Evolutionary conservation across 257 asterid genomes (phyloP).

Genomic region (Jaltomata sinuosa): DNA sequence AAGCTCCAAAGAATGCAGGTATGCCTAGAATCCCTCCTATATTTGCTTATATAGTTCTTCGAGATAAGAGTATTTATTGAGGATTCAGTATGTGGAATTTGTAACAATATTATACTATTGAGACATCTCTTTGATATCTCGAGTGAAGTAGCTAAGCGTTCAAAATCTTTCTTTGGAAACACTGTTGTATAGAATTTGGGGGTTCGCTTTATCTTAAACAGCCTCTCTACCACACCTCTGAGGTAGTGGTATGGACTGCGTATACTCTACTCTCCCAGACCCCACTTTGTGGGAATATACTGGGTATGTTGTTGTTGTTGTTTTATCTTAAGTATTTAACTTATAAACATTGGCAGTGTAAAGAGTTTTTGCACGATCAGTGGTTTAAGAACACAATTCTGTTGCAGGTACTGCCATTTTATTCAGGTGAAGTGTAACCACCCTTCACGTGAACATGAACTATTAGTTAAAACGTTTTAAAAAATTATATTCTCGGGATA

Average conservation of each 20-base stretch:
- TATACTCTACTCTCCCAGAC: too few relatives aligned
- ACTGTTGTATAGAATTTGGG: background rate
- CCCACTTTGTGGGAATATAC: too few relatives aligned
- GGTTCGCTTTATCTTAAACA: too few relatives aligned
- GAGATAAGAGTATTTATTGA: background rate
- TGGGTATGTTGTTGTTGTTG: too few relatives aligned
- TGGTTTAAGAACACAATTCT: background rate
- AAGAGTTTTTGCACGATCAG: background rate
- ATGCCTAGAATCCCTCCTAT: background rate
- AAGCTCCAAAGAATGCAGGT: slow-evolving; percentile 87
- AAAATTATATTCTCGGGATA: background rate
- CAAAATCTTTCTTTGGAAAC: background rate
- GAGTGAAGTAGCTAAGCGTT: background rate
- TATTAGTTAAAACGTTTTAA: background rate
- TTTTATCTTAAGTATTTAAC: background rate
- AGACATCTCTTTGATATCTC: background rate
- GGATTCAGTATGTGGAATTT: background rate
- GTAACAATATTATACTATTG: background rate
- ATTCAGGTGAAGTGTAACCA: background rate
- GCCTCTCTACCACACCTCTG: too few relatives aligned
- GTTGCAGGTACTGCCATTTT: background rate
- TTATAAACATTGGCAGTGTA: background rate
- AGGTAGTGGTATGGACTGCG: too few relatives aligned
- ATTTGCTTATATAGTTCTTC: background rate
- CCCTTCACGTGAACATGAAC: background rate